Evolutionary conservation across 805 yeast genomes (phyloP), one percentile per base, ranked within the genome.

Genomic region (Pichia nanzhaoensis): DNA sequence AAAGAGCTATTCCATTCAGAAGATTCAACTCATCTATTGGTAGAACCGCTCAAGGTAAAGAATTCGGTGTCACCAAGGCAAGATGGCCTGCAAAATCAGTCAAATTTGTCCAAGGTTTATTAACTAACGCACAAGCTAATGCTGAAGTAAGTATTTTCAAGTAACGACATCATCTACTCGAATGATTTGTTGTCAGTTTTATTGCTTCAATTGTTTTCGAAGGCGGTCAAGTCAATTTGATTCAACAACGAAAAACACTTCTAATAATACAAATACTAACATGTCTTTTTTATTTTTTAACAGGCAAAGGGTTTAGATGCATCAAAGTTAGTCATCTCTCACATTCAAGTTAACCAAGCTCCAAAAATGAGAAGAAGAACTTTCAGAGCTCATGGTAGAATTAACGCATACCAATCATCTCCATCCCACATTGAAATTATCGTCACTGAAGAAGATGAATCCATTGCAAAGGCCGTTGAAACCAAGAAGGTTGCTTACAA

Each of bases 321-420:
- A 65, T 79, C 95, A 64, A 87, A 85, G 73, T 85, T 93, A 71
- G 84, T 84, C 77, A 81, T 93, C 68, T 83, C 95, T 63, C 98
- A 93, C 86, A 91, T 93, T 71, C 99, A 93, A 82, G 99, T 91
- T 69, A 93, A 93, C 95, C 96, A 89, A 74, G 99, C 99, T 67
- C 99, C 99, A 78, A 89, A 89, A 79, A 95, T 88, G 80, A 93
- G 98, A 83, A 91, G 99, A 82, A 89, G 99, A 80, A 93, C 99
- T 69, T 93, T 79, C 96, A 90, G 99, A 84, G 99, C 99, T 67
- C 98, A 91, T 84, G 99, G 99, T 86, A 93, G 99, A 84, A 87
- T 89, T 73, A 93, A 91, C 78, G 95, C 96, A 67, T 93, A 89
- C 93, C 95, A 89, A 80, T 87, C 98, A 53, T 79, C 90, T 66